Evolutionary conservation across 140 eudicot species (phyloP), one percentile per base, ranked within the genome.

Genomic region (Anethum foeniculum): DNA sequence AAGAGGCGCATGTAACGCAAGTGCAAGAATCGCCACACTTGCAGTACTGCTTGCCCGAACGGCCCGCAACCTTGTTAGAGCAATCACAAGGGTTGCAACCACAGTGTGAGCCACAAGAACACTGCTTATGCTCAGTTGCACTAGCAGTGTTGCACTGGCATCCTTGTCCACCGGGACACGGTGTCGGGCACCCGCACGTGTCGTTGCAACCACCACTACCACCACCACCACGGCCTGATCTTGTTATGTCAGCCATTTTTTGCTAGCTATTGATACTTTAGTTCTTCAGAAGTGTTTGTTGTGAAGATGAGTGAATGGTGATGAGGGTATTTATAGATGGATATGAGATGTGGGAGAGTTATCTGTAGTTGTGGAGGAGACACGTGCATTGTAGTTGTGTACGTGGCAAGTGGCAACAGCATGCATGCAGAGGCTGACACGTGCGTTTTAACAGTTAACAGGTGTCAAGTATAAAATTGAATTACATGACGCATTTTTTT

Each of bases 381-480:
- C 28, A 58, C 67, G 67, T 58, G 8, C 23, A 9, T n/a, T 62
- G 16, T 25, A 25, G 6, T 25, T 25, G 34, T 2, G 32, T 2
- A 62, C 34, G 69, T 62, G 69, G 69, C 69, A 62, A 62, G 69
- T 62, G 69, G 69, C 69, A 62, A 62, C 34, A 7, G 16, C 34
- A 62, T 62, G 69, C 69, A 62, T 62, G 69, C 69, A 62, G 32
- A 62, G 69, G 6, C 25, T n/a, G 30, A 23, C 32, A 60, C 68
- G 30, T 23, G 32, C 32, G 0, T 21, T 56, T 7, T 56, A 6
- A 1, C 1, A 23, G 27, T 56, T 21, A 18, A 56, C 27, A 21
- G 64, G 64, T 56, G 13, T 52, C 3, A 18, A 5, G 19, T 51
- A n/a, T n/a, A n/a, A n/a, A n/a, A n/a, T n/a, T n/a, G n/a, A n/a